A percentile compares a stretch with the other conserved stretches of the same genome.
These are phyloP conservation scores for Penicillium diatomitis DNA, from an alignment of 495 filamentous ascomycete genomes.

Conservation along the genomic window DNA sequence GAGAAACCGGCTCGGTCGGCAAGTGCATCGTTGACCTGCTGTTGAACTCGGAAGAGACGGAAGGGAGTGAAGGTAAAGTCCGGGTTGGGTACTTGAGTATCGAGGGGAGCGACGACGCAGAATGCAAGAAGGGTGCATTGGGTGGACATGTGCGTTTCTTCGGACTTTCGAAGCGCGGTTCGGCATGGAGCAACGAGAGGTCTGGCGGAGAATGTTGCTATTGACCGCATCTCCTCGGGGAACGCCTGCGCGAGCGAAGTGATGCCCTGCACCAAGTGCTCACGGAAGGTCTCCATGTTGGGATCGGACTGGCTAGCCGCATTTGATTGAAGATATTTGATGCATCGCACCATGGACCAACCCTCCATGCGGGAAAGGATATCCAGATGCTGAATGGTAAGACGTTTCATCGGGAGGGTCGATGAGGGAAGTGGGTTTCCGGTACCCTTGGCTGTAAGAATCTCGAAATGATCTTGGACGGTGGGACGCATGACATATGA, in stretches of 20 bases:
- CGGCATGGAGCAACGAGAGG: conserved; percentile 39
- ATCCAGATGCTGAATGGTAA: conserved; percentile 51
- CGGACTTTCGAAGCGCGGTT: conserved; percentile 8
- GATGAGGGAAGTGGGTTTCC: conserved; percentile 61
- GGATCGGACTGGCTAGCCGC: conserved; percentile 19
- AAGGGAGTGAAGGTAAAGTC: conserved; percentile 40
- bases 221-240: conserved; percentile 35
- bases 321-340: conserved; percentile 35
- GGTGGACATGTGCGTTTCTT: conserved; percentile 11
- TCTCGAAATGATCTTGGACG: conserved; percentile 59
- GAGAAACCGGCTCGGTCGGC: conserved; percentile 44
- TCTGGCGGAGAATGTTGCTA: conserved; percentile 40
- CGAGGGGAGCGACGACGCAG: conserved; percentile 46
- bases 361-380: conserved; percentile 50
- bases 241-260: conserved; percentile 31
- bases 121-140: conserved; percentile 41
- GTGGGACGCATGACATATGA: conserved; percentile 66
- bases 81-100: conserved; percentile 29
- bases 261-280: conserved; percentile 33
- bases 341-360: conserved; percentile 41
- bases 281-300: conserved; percentile 31
- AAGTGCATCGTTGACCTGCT: conserved; percentile 42
- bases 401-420: conserved; percentile 44
- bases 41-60: conserved; percentile 47
- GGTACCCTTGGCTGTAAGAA: conserved; percentile 57